Conservation (phyloP, 768 basidiomycete genomes). For the Coprinopsis strossmayeri region DNA sequence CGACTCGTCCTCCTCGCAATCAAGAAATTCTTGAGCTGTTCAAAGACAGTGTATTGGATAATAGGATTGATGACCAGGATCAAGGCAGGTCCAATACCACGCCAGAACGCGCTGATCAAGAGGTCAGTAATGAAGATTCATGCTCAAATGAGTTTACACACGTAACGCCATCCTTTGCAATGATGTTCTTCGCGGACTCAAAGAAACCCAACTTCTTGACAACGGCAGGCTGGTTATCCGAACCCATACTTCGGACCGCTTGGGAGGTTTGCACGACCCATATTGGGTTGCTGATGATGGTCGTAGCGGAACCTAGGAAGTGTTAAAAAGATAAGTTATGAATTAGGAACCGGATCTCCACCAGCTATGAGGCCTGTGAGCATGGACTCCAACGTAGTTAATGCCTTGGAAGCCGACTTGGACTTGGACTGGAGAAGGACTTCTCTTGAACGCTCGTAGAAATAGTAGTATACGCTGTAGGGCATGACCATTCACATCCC, state of each 20-base stretch:
- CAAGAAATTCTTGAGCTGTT: slow-evolving; percentile 87
- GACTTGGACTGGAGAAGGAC: slow-evolving; percentile 46
- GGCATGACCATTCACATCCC: slow-evolving; percentile 3
- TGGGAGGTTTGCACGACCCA: slow-evolving; percentile 97
- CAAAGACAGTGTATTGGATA: slow-evolving; percentile 90
- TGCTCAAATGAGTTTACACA: slow-evolving; percentile 15
- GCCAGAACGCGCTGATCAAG: slow-evolving; percentile 66
- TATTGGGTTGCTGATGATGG: slow-evolving; percentile 86
- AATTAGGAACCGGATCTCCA: slow-evolving; percentile 20
- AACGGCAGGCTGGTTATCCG: slow-evolving; percentile 23
- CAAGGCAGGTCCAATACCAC: slow-evolving; percentile 91
- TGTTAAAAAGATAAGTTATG: slow-evolving; percentile 4
- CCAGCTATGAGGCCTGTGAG: slow-evolving; percentile 85
- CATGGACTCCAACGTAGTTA: slow-evolving; percentile 86
- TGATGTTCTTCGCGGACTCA: slow-evolving; percentile 62
- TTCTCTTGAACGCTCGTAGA: slow-evolving; percentile 69
- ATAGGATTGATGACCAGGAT: slow-evolving; percentile 93
- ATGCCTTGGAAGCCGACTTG: slow-evolving; percentile 61
- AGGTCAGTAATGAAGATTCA: not conserved
- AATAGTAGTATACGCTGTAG: slow-evolving; percentile 85
- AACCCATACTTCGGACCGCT: slow-evolving; percentile 54
- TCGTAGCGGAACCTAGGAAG: slow-evolving; percentile 73
- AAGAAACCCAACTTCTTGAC: slow-evolving; percentile 53
- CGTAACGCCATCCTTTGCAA: slow-evolving; percentile 63
- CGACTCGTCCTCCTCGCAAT: slow-evolving; percentile 54